Conservation (phyloP, 1,139 yeast genomes). For the Arxiozyma slooffiae region DNA sequence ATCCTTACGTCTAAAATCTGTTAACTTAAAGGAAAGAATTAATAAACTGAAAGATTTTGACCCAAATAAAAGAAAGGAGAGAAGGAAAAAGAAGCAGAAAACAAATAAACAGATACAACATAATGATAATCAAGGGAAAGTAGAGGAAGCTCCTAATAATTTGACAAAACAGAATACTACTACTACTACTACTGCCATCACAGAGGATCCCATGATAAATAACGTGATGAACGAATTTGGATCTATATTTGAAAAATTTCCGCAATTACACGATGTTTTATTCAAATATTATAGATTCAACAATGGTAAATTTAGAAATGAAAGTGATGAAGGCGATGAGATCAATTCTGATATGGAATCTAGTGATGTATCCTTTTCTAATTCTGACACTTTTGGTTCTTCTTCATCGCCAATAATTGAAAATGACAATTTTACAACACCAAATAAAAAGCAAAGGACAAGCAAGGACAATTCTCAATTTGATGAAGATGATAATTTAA, state of each 20-base stretch:
- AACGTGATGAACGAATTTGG: slow-evolving; percentile 16
- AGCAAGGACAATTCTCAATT: background rate
- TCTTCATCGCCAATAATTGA: background rate
- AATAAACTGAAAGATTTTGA: slow-evolving; percentile 4
- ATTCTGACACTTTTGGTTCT: background rate
- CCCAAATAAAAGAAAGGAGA: background rate
- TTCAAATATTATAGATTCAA: slow-evolving; percentile 5
- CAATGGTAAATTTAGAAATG: background rate
- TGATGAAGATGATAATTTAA: slow-evolving; percentile 6
- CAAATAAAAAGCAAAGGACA: background rate
- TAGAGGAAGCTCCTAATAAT: background rate
- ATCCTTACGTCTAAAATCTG: slow-evolving; percentile 9
- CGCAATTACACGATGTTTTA: slow-evolving; percentile 17
- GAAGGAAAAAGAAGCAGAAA: background rate
- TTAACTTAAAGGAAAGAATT: slow-evolving; percentile 4
- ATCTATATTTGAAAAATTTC: slow-evolving; percentile 16
- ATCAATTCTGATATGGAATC: background rate
- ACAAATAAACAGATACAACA: background rate
- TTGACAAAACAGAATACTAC: too few species aligned
- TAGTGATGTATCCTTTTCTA: background rate
- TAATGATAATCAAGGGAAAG: background rate
- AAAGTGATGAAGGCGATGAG: background rate
- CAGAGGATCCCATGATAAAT: slow-evolving; percentile 1
- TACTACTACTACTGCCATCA: too few species aligned
- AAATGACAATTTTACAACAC: background rate